Evolutionary conservation across 352 stramenopile species (phyloP).

Genomic region (Phytophthora sp.): DNA sequence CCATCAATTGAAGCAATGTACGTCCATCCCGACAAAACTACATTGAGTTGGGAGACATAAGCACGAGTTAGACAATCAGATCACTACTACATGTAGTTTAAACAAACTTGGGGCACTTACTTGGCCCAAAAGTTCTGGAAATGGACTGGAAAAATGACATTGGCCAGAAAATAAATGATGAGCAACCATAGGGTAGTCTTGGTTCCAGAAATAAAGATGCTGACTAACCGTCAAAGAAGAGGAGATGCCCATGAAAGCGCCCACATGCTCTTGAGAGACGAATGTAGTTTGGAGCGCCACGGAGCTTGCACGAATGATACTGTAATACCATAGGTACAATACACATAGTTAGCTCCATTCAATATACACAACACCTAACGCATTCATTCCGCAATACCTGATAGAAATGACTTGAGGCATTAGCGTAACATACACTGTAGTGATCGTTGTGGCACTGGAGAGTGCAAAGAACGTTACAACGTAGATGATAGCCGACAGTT

Average conservation of each 20-base stretch:
- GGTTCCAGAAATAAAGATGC: not conserved
- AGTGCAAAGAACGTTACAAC: conserved; percentile 76
- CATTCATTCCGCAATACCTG: conserved; percentile 39
- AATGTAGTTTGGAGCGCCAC: conserved; percentile 77
- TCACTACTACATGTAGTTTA: too few relatives aligned
- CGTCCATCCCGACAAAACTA: conserved; percentile 83
- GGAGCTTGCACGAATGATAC: conserved; percentile 82
- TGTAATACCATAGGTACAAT: conserved; percentile 33
- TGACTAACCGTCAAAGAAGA: conserved; percentile 72
- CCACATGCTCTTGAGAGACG: conserved; percentile 70
- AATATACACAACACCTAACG: not conserved
- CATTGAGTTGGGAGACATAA: not conserved
- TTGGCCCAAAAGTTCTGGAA: conserved; percentile 75
- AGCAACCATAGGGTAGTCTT: conserved; percentile 10
- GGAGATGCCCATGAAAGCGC: conserved; percentile 81
- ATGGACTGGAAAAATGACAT: conserved; percentile 56
- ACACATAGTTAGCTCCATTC: not conserved
- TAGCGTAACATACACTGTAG: conserved; percentile 60
- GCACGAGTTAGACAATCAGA: conserved; percentile 2
- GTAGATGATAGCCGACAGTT: conserved; percentile 70
- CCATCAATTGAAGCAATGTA: conserved; percentile 76
- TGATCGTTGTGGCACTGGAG: conserved; percentile 55
- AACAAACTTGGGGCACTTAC: conserved; percentile 41
- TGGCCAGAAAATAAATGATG: conserved; percentile 5
- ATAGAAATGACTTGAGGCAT: conserved; percentile 75